Evolutionary conservation across 495 filamentous ascomycete genomes (phyloP), one percentile per base, ranked within the genome.

Genomic region (Patellaria atrata): DNA sequence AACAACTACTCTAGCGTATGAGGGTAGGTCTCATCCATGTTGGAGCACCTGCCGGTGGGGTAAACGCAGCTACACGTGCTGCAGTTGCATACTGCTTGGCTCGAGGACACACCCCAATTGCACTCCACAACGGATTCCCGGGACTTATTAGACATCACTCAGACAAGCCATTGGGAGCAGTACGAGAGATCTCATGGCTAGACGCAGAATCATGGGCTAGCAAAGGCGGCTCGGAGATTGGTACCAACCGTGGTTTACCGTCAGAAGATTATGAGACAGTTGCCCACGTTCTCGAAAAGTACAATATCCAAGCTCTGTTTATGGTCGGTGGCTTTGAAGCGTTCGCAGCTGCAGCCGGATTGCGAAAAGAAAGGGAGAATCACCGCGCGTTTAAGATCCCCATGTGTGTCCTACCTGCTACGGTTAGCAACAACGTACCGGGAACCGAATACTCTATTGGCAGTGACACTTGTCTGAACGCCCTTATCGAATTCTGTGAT

Each of bases 381-480:
- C 94, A 79, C 55, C 68, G 77, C 7, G 75, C 82, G 4, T 81
- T 99, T 45, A 81, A 81, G 53, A 96, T 99, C 44, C 91, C 91
- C 30, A 85, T 96, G 71, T 70, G 76, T 15, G 67, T 93, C 16
- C 65, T 96, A 10, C 91, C 91, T 12, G 91, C 91, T n/a, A 99
- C 91, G 17, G 85, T 99, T 53, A 86, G 79, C 47, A 96, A 96
- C 65, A 99, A 99, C 57, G 91, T 99, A 6, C 91, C 89, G 0
- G 91, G 91, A 6, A 94, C 85, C 10, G 91, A 99, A 58, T 99
- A 93, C 61, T 93, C 84, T 0, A 69, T 99, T 28, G 91, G 91
- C 12, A 91, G 81, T 31, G 91, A 99, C 54, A 99, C 91, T 9
- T 99, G 91, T 52, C 64, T 96, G 25, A 99, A 99, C 56, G 83